Evolutionary conservation across 352 stramenopile genomes (phyloP), one percentile per base, ranked within the genome.

Genomic region (Globisporangium cederbergense): DNA sequence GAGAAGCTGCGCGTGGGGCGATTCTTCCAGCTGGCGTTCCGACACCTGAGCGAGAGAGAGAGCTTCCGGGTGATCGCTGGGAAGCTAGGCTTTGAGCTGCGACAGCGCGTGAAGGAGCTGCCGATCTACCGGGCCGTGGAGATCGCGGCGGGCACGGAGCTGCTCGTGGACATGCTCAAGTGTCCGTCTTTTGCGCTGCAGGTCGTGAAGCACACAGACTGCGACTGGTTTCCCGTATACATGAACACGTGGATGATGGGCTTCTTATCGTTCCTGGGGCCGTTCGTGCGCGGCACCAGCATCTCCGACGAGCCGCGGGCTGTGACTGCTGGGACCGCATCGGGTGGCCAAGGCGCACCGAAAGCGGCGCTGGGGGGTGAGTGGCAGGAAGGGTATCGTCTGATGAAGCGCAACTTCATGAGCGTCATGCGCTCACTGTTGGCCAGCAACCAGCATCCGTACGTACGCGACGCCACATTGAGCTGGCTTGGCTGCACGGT

Each of bases 201-300:
- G 42, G 34, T 85, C 25, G 79, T 73, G 30, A 49, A 61, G 49
- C 80, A 63, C 58, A 75, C 61, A 16, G 58, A 63, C 56, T 67
- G 45, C 45, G 72, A 77, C 16, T 81, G 74, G 76, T 81, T 82
- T 40, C 74, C 74, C 2, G 53, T 74, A 22, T 78, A 79, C 55
- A 78, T 76, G 61, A 66, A 71, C 16, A 75, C 72, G 32, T 78
- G 74, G 75, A 86, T 85, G 46, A 68, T 89, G 36, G 65, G 62
- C 5, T 57, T 71, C 9, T 47, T 73, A 16, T 77, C 76, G 36
- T 85, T 85, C 56, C 45, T 93, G 13, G 84, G 84, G 0, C 78
- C 81, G 52, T 80, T 93, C 65, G 68, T 93, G 34, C 76, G 84
- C 14, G 80, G 74, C 50, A 86, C 79, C 16, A 89, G 75, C n/a